Percentiles rank a stretch among this genome's conserved stretches.
phyloP scores from a whole-genome alignment of 371 early-diverging fungal species.

The Conidiobolus coronatus region DNA sequence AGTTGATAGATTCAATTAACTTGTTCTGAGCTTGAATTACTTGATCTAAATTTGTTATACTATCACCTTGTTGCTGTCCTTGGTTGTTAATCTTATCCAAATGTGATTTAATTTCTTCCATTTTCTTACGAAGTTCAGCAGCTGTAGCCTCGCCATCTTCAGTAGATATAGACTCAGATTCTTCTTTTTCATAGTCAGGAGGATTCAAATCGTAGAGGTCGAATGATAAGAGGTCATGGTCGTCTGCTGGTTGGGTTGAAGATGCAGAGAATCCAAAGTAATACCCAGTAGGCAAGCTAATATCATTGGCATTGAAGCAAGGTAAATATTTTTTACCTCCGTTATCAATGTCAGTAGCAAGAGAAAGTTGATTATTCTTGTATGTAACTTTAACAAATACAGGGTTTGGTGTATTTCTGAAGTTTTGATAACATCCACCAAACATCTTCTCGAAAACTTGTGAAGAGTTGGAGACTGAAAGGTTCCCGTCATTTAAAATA shows the following conservation, averaged over 20 bases:
- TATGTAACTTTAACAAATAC: slow-evolving; percentile 38
- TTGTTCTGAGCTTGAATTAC: too few relatives aligned
- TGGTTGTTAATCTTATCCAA: too few relatives aligned
- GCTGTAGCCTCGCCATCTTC: too few relatives aligned
- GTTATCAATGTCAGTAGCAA: slow-evolving; percentile 32
- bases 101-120: too few relatives aligned
- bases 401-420: slow-evolving; percentile 34
- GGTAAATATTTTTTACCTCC: slow-evolving; percentile 27
- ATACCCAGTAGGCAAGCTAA: slow-evolving; percentile 44
- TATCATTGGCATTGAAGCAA: slow-evolving; percentile 30
- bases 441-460: slow-evolving; percentile 19
- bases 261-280: slow-evolving; percentile 56
- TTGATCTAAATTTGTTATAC: too few relatives aligned
- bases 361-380: slow-evolving; percentile 27
- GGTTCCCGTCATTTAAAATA: slow-evolving; percentile 39
- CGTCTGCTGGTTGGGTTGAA: slow-evolving; percentile 21
- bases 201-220: slow-evolving; percentile 55
- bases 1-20: too few relatives aligned
- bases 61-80: too few relatives aligned
- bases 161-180: not conserved
- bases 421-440: slow-evolving; percentile 47
- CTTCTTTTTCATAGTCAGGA: slow-evolving; percentile 19
- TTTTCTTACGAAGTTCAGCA: too few relatives aligned
- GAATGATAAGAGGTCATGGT: slow-evolving; percentile 53
- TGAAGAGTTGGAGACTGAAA: slow-evolving; percentile 14